Conservation (phyloP, 345 rosid species). For the Eucalyptus tenuipes region DNA sequence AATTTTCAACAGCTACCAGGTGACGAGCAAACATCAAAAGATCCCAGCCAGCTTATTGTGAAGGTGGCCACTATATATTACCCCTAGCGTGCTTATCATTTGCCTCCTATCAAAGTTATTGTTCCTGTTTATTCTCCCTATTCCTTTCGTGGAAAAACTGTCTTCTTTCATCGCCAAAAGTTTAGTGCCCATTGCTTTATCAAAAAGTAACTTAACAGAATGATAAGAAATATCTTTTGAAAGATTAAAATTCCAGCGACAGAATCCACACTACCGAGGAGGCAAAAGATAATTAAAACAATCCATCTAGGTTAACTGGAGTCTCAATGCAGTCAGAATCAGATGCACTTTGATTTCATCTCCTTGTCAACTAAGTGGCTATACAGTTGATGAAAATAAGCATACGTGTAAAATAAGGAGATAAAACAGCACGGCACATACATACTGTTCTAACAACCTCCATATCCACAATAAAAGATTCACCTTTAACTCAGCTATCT, state of each 20-base stretch:
- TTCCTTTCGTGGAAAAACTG: not conserved
- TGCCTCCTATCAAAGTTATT: not conserved
- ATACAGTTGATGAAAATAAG: not conserved
- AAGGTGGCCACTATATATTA: not conserved
- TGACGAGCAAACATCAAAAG: not conserved
- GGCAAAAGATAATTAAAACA: not conserved
- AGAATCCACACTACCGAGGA: not conserved
- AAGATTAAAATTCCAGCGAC: not conserved
- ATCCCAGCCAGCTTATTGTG: not conserved
- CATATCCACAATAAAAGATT: not conserved
- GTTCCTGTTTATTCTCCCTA: not conserved
- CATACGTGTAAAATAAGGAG: not conserved
- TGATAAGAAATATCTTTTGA: not conserved
- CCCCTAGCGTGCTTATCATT: not conserved
- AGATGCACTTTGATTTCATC: not conserved
- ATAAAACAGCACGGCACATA: not conserved
- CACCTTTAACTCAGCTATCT: slow-evolving; percentile 90
- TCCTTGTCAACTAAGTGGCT: not conserved
- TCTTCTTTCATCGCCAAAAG: not conserved
- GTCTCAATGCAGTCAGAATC: not conserved
- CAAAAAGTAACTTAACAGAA: not conserved
- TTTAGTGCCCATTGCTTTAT: not conserved
- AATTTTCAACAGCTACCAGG: not conserved
- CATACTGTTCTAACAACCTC: not conserved
- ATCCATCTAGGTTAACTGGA: not conserved